These are phyloP conservation scores for Colletotrichum chrysophilum DNA, from an alignment of 2,329 filamentous ascomycete genomes.

Conservation along the genomic window DNA sequence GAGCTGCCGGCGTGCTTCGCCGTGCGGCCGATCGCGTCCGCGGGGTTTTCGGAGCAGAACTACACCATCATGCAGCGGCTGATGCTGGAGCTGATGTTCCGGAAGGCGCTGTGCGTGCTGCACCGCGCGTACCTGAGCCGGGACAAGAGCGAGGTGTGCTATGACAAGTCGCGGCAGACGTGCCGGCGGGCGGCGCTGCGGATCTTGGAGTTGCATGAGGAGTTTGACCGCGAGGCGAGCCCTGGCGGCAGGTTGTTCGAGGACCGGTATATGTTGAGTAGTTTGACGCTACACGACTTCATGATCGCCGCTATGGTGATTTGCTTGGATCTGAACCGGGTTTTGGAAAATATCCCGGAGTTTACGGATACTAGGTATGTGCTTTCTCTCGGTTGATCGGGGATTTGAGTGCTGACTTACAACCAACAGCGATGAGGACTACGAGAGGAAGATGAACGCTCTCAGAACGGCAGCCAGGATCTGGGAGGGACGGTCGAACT, in stretches of 20 bases:
- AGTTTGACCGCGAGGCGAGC: conserved; percentile 49
- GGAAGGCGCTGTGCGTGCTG: conserved; percentile 54
- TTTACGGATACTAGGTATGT: conserved; percentile 40
- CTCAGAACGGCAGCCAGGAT: conserved; percentile 46
- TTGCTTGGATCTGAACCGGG: conserved; percentile 50
- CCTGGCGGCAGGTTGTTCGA: conserved; percentile 56
- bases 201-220: conserved; percentile 51
- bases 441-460: conserved; percentile 37
- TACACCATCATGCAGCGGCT: conserved; percentile 53
- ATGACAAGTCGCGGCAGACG: conserved; percentile 42
- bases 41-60: conserved; percentile 47
- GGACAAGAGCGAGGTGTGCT: conserved; percentile 39
- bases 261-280: conserved; percentile 59
- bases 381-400: too few relatives aligned
- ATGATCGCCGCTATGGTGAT: conserved; percentile 65
- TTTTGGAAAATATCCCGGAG: conserved; percentile 26
- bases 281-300: conserved; percentile 60
- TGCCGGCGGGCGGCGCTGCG: conserved; percentile 48
- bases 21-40: conserved; percentile 45
- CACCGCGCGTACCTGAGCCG: conserved; percentile 52
- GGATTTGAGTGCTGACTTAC: conserved; percentile 17
- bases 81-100: conserved; percentile 53
- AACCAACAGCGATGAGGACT: conserved; percentile 30
- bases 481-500: conserved; percentile 43
- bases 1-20: conserved; percentile 45